Evolutionary conservation across 2,329 filamentous ascomycete genomes (phyloP).

Genomic region (Colletotrichum sp.): DNA sequence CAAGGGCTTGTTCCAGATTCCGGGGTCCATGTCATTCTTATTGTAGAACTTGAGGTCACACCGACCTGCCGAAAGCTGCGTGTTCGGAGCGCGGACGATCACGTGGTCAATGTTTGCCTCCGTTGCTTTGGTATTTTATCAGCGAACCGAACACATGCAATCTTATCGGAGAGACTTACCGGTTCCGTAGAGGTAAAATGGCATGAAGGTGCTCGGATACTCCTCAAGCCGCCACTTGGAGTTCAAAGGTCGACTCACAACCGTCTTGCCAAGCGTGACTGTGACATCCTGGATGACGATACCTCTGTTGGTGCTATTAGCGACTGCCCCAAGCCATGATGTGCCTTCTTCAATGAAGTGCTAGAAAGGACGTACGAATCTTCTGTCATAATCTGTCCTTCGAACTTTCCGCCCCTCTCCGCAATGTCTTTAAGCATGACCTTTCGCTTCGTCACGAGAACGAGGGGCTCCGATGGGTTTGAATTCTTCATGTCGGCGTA

Average conservation of each 20-base stretch:
- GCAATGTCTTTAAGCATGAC: constrained; percentile 27
- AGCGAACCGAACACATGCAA: neutral
- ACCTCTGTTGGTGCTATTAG: neutral
- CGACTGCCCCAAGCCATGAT: neutral
- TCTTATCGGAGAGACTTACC: neutral
- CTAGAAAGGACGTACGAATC: constrained; percentile 26
- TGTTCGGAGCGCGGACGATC: constrained; percentile 46
- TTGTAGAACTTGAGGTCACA: constrained; percentile 24
- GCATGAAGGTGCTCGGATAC: constrained; percentile 42
- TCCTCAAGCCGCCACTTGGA: constrained; percentile 33
- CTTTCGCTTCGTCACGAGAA: constrained; percentile 29
- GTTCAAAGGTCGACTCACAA: constrained; percentile 41
- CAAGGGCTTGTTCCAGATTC: constrained; percentile 8
- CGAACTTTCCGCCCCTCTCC: constrained; percentile 25
- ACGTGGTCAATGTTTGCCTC: constrained; percentile 47
- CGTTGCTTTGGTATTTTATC: constrained; percentile 14
- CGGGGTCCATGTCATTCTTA: constrained; percentile 1
- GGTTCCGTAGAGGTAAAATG: constrained; percentile 50
- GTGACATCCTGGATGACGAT: constrained; percentile 27
- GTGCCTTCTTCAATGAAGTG: neutral
- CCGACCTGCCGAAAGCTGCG: constrained; percentile 32
- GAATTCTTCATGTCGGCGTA: constrained; percentile 29
- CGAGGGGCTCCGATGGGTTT: constrained; percentile 29
- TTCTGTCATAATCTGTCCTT: constrained; percentile 32
- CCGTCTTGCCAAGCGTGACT: constrained; percentile 25